These are phyloP conservation scores for Ophiostoma sp. DNA, from an alignment of 2,329 filamentous ascomycete species.

Conservation along the genomic window DNA sequence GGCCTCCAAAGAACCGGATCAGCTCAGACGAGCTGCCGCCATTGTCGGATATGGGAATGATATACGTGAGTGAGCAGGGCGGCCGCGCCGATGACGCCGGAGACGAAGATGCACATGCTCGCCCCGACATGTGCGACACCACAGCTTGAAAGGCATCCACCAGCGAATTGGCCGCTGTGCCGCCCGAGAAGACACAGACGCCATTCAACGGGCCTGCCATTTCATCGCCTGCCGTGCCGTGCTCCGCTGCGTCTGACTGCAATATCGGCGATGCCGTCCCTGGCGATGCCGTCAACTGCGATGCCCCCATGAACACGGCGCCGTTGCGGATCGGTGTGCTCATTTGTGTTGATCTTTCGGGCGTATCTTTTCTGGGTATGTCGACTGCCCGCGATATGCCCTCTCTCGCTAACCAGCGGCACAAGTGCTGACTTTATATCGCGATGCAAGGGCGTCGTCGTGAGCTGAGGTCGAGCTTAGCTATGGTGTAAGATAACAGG, in stretches of 20 bases:
- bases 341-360: background rate
- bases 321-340: background rate
- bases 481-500: slow-evolving; percentile 19
- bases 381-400: background rate
- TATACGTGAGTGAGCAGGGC: slow-evolving; percentile 66
- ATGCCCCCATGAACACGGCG: background rate
- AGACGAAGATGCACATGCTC: background rate
- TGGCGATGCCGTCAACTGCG: slow-evolving; percentile 12
- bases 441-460: background rate
- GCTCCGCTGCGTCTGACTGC: background rate
- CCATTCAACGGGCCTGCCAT: slow-evolving; percentile 35
- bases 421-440: background rate
- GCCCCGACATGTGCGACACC: slow-evolving; percentile 32
- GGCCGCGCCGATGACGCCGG: slow-evolving; percentile 43
- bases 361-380: background rate
- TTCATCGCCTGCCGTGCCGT: background rate
- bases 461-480: background rate
- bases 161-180: slow-evolving; percentile 88
- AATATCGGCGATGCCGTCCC: slow-evolving; percentile 15
- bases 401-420: no score
- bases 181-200: slow-evolving; percentile 84
- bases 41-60: slow-evolving; percentile 95
- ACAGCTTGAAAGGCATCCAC: slow-evolving; percentile 80
- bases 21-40: slow-evolving; percentile 90
- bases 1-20: slow-evolving; percentile 89